A percentile compares a stretch with the other conserved stretches of the same genome.
Conservation (phyloP, 2,329 filamentous ascomycete genomes). For the Chaetomiaceae sp. region DNA sequence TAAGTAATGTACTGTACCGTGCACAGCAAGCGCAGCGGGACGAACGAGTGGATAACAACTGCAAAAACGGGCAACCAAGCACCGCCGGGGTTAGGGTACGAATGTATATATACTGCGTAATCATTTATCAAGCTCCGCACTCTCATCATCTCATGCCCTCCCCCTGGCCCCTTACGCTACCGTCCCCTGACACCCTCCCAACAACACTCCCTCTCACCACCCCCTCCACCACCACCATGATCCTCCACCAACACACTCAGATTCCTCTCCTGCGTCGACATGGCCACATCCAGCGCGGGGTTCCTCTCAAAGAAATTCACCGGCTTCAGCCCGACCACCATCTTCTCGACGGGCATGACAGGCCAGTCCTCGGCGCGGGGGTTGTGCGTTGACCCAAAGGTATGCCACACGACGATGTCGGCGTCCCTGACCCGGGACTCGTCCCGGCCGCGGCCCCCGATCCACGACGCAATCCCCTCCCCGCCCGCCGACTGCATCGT, state of each 20-base stretch:
- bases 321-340: conserved; percentile 48
- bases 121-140: too few species aligned
- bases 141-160: too few species aligned
- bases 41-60: too few species aligned
- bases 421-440: conserved; percentile 38
- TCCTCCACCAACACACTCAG: conserved; percentile 30
- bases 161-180: too few species aligned
- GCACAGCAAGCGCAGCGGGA: too few species aligned
- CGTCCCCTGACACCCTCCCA: not conserved
- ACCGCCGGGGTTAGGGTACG: not conserved
- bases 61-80: too few species aligned
- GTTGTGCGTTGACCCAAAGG: conserved; percentile 59
- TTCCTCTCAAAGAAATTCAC: conserved; percentile 52
- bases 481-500: conserved; percentile 47
- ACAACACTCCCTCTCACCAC: not conserved
- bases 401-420: conserved; percentile 55
- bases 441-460: conserved; percentile 31
- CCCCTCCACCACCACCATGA: not conserved
- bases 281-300: conserved; percentile 47
- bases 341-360: conserved; percentile 61
- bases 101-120: too few species aligned
- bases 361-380: conserved; percentile 64
- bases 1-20: too few species aligned
- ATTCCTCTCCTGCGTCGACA: conserved; percentile 35
- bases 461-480: conserved; percentile 39